Conservation (phyloP, 2,329 filamentous ascomycete species). For the Chrysoporthe deuterocubensis region DNA sequence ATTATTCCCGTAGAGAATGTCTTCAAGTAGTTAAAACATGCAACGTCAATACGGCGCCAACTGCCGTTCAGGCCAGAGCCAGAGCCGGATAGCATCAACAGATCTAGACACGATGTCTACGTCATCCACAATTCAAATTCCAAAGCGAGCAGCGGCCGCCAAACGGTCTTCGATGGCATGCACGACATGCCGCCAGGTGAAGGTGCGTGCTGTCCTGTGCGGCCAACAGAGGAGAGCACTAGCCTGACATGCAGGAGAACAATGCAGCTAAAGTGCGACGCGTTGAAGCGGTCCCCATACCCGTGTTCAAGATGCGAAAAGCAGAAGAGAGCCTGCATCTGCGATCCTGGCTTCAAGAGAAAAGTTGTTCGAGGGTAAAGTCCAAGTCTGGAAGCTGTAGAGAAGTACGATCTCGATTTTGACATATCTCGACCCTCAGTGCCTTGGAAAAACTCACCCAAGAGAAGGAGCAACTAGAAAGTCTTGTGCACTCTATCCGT, state of each 20-base stretch:
- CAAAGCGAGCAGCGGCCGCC: neutral
- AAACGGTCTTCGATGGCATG: constrained; percentile 6
- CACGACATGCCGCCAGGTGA: constrained; percentile 7
- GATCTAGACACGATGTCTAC: neutral
- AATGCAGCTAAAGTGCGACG: constrained; percentile 7
- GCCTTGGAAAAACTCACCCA: constrained; percentile 1
- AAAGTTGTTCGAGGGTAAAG: constrained; percentile 2
- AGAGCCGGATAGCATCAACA: neutral
- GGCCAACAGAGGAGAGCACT: neutral
- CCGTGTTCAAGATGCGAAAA: constrained; percentile 5
- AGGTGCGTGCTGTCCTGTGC: neutral
- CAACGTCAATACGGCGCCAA: neutral
- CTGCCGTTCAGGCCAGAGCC: neutral
- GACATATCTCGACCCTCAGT: neutral
- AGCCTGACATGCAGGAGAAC: neutral
- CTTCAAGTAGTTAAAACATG: neutral
- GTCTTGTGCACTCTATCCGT: neutral
- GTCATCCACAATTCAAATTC: neutral
- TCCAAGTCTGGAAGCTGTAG: neutral
- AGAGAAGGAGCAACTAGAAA: constrained; percentile 1
- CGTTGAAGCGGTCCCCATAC: neutral
- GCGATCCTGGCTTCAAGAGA: constrained; percentile 1
- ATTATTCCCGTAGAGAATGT: neutral
- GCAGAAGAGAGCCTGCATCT: neutral
- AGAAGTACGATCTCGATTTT: neutral